Base-by-base conservation (phyloP, 805 yeast species). In the Peterozyma xylosa region DNA sequence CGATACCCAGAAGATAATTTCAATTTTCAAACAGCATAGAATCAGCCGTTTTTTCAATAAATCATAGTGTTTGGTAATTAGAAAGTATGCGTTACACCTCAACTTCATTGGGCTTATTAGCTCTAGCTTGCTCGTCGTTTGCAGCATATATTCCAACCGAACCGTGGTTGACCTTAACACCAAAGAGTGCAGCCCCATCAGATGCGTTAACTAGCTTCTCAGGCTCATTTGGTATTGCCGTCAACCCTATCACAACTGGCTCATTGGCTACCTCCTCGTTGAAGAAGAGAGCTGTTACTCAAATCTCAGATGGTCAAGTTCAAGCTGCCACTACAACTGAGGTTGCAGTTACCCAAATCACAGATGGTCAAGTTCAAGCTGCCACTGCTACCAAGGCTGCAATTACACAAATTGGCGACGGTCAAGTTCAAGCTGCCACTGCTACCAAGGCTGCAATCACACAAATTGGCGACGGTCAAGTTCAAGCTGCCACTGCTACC, bases 121-220 rank as follows among this genome's bases (percentile, higher is more conserved):
- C 27, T 5, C 27, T 21, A 21, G 27, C 27, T 21, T 21, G 27
- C 27, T 21, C 27, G 7, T 21, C 75, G 27, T 42, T 64, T 35
- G 77, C 78, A 37, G 81, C 80, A 39, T 71, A 73, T 47, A 73
- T 73, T 46, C 80, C 77, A 46, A 65, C 77, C 42, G 82, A 76
- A 41, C 74, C 76, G 45, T 82, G 81, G 81, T 64, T 82, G 43
- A 78, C 86, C 36, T 70, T 82, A 59, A 76, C 86, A n/a, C 88
- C 90, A 48, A 44, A 64, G 33, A 76, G 71, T 32, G 60, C 76
- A 9, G 52, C 66, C 40, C 70, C 71, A 46, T 43, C 71, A 10
- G 78, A 75, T 53, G 86, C 80, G 41, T 52, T 72, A 39, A 77
- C 86, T 35, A 75, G 73, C 49, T 78, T 75, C 66, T 47, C 74